Percentiles rank a stretch among this genome's conserved stretches.
phyloP scores from a whole-genome alignment of 495 filamentous ascomycete species.

The Niebla homalea region DNA sequence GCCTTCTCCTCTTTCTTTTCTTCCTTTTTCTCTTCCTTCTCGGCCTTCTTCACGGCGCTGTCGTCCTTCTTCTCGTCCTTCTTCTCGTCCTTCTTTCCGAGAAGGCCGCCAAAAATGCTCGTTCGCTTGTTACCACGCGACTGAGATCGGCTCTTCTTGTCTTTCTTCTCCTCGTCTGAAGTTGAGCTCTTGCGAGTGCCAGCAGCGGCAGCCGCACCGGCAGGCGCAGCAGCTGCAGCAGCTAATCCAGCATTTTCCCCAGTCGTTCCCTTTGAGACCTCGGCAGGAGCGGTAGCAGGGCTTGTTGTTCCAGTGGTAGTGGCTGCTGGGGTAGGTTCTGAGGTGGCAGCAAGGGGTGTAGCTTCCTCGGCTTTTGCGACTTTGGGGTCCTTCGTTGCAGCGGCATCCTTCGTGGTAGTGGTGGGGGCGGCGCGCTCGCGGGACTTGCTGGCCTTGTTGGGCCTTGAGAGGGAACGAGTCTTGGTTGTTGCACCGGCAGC shows the following conservation, averaged over 20 bases:
- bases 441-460: conserved; percentile 35
- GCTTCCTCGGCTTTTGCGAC: neutral
- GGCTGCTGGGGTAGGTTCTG: conserved; percentile 10
- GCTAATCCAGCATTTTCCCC: conserved; percentile 13
- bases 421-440: conserved; percentile 31
- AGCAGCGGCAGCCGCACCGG: conserved; percentile 13
- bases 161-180: conserved; percentile 29
- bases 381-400: conserved; percentile 30
- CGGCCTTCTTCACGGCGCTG: conserved; percentile 38
- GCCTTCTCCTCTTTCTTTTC: conserved; percentile 29
- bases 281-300: neutral
- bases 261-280: neutral
- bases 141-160: conserved; percentile 57
- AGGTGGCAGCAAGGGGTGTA: conserved; percentile 13
- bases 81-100: conserved; percentile 62
- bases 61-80: conserved; percentile 43
- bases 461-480: conserved; percentile 34
- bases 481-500: conserved; percentile 28
- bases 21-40: conserved; percentile 35
- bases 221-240: conserved; percentile 14
- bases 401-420: conserved; percentile 26
- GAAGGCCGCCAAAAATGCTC: conserved; percentile 66
- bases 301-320: conserved; percentile 11
- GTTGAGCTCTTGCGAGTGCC: conserved; percentile 17
- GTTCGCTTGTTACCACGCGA: conserved; percentile 60